A percentile compares a stretch with the other conserved stretches of the same genome.
Evolutionary conservation across 1,284 basidiomycete species (phyloP).

Genomic region (Trametes versicolor): DNA sequence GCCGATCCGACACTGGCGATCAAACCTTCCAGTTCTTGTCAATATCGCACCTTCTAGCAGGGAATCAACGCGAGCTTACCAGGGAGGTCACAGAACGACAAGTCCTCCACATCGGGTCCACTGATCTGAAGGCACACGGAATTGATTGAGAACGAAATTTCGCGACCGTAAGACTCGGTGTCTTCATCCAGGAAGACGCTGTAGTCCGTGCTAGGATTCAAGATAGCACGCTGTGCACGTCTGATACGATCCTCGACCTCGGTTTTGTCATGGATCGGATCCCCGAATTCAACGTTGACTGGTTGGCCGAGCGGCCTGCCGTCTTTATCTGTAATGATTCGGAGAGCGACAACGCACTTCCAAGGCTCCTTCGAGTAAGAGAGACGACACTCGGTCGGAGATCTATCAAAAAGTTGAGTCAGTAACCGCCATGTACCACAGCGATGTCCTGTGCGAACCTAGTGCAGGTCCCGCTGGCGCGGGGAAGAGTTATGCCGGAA

Average conservation of each 20-base stretch:
- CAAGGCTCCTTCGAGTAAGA: constrained; percentile 57
- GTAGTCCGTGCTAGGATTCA: constrained; percentile 60
- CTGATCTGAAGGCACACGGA: constrained; percentile 73
- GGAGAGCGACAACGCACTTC: constrained; percentile 69
- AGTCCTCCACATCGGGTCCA: constrained; percentile 72
- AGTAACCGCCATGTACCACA: neutral
- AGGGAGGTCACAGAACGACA: constrained; percentile 79
- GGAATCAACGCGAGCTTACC: constrained; percentile 48
- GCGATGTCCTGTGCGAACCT: constrained; percentile 46
- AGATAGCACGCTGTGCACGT: constrained; percentile 75
- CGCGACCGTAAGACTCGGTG: constrained; percentile 38
- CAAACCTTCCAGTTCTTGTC: constrained; percentile 53
- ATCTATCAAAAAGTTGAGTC: constrained; percentile 51
- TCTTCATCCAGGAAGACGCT: constrained; percentile 53
- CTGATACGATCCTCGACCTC: constrained; percentile 72
- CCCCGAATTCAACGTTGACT: constrained; percentile 60
- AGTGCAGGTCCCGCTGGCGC: constrained; percentile 73
- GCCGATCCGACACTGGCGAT: constrained; percentile 67
- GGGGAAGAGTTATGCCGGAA: constrained; percentile 73
- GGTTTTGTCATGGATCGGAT: constrained; percentile 56
- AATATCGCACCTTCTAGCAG: neutral
- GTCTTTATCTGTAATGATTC: constrained; percentile 51
- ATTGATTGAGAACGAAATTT: constrained; percentile 69
- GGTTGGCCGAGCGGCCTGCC: constrained; percentile 55
- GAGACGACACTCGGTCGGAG: constrained; percentile 75